A percentile compares a stretch with the other conserved stretches of the same genome.
Conservation (phyloP, 768 basidiomycete genomes). For the Phaffia tasmanica region DNA sequence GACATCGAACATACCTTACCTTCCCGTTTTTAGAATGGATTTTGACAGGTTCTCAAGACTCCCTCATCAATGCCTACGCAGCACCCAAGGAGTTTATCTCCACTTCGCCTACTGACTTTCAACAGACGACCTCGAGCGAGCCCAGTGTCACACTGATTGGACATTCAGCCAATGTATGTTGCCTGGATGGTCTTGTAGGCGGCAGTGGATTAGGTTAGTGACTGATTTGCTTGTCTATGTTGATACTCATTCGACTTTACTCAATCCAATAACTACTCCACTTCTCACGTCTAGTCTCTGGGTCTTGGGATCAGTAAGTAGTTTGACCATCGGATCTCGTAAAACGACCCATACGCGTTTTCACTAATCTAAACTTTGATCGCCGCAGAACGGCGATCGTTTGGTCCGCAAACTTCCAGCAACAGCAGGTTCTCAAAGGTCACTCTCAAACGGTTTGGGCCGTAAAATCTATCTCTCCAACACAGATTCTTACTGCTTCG, state of each 20-base stretch:
- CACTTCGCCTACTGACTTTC: slow-evolving; percentile 40
- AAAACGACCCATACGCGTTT: neutral
- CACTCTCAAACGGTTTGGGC: slow-evolving; percentile 93
- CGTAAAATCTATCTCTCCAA: slow-evolving; percentile 52
- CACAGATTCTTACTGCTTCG: slow-evolving; percentile 49
- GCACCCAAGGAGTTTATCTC: slow-evolving; percentile 31
- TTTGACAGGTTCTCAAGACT: slow-evolving; percentile 80
- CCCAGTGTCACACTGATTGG: slow-evolving; percentile 75
- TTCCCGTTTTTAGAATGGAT: slow-evolving; percentile 53
- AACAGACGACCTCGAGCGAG: slow-evolving; percentile 52
- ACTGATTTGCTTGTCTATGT: neutral
- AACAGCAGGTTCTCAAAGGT: slow-evolving; percentile 62
- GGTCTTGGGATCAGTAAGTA: slow-evolving; percentile 87
- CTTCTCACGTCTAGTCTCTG: slow-evolving; percentile 47
- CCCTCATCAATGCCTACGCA: slow-evolving; percentile 63
- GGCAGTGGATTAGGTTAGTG: slow-evolving; percentile 50
- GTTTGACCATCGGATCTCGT: neutral
- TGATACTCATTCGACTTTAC: neutral
- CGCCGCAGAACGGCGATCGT: slow-evolving; percentile 74
- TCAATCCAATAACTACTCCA: neutral
- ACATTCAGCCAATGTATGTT: slow-evolving; percentile 81
- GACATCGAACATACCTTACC: slow-evolving; percentile 1
- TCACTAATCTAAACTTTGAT: neutral
- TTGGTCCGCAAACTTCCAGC: slow-evolving; percentile 44
- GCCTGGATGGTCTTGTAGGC: slow-evolving; percentile 56